These are phyloP conservation scores for Chytriomyces confervae DNA, from an alignment of 192 early-diverging fungal genomes.

Conservation along the genomic window DNA sequence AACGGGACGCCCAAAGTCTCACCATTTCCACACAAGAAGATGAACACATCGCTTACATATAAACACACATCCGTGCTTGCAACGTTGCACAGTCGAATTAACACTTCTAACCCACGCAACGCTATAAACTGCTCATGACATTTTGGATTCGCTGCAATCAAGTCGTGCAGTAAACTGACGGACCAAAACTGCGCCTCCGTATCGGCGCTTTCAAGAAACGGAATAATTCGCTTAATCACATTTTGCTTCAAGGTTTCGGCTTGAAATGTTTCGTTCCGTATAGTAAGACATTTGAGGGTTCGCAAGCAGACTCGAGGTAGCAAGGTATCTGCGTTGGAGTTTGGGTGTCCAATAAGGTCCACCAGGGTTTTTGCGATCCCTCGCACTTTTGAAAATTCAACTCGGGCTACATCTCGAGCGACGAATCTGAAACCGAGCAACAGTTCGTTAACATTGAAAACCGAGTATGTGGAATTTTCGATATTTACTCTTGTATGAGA, in stretches of 20 bases:
- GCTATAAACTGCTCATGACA: conserved; percentile 48
- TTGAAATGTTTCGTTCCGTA: conserved; percentile 64
- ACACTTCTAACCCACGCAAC: conserved; percentile 40
- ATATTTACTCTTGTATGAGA: conserved; percentile 78
- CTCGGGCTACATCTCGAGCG: conserved; percentile 58
- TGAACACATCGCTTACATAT: conserved; percentile 63
- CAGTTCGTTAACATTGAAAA: not conserved
- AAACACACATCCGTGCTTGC: conserved; percentile 50
- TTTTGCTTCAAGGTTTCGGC: conserved; percentile 66
- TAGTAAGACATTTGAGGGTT: conserved; percentile 72
- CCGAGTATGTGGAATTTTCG: conserved; percentile 39
- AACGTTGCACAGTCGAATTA: conserved; percentile 44
- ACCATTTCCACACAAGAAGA: conserved; percentile 53
- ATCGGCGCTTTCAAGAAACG: conserved; percentile 66
- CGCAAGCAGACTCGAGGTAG: conserved; percentile 75
- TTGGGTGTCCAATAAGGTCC: conserved; percentile 24
- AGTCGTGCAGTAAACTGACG: conserved; percentile 55
- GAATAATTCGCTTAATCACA: conserved; percentile 66
- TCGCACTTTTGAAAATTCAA: conserved; percentile 63
- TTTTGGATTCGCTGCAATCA: conserved; percentile 43
- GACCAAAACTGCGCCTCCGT: conserved; percentile 81
- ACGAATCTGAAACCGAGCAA: conserved; percentile 14
- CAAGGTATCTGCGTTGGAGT: conserved; percentile 61
- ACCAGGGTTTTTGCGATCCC: conserved; percentile 67
- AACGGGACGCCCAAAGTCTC: conserved; percentile 1